Percentiles rank a stretch among this genome's conserved stretches.
phyloP scores from a whole-genome alignment of 1,139 yeast genomes.

The Blastobotrys raffinosifermentans region DNA sequence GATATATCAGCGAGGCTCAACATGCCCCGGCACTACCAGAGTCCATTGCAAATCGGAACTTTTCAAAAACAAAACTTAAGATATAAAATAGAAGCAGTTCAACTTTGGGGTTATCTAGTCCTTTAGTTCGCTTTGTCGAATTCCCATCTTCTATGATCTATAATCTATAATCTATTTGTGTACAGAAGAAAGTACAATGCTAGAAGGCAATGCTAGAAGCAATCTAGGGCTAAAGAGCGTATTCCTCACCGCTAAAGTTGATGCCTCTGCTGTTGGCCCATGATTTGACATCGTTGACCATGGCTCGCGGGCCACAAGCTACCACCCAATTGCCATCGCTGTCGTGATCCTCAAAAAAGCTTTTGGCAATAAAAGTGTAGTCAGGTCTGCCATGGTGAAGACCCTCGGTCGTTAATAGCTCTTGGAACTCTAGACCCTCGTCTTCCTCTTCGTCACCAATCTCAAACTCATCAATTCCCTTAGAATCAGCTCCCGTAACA shows the following conservation, averaged over 20 bases:
- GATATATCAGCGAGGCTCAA: too few relatives aligned
- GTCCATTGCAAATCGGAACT: too few relatives aligned
- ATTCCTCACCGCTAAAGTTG: conserved; percentile 41
- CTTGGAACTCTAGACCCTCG: conserved; percentile 24
- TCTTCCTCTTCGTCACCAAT: conserved; percentile 13
- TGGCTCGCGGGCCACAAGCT: conserved; percentile 63
- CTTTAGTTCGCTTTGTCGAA: too few relatives aligned
- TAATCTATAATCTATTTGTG: too few relatives aligned
- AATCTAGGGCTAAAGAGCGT: conserved; percentile 20
- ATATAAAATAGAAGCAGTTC: too few relatives aligned
- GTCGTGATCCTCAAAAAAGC: conserved; percentile 15
- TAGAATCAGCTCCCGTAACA: conserved; percentile 30
- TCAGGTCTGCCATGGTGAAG: conserved; percentile 28
- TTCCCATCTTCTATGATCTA: too few relatives aligned
- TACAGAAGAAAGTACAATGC: too few relatives aligned
- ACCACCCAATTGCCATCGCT: conserved; percentile 46
- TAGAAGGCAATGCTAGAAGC: too few relatives aligned
- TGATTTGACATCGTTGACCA: conserved; percentile 43
- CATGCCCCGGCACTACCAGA: too few relatives aligned
- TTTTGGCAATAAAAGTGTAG: conserved; percentile 15
- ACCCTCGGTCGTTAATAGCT: conserved; percentile 13
- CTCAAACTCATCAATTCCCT: conserved; percentile 11
- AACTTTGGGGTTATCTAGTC: too few relatives aligned
- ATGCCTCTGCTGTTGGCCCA: conserved; percentile 41
- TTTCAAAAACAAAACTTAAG: too few relatives aligned